A percentile compares a stretch with the other conserved stretches of the same genome.
phyloP scores from a whole-genome alignment of 805 yeast genomes.

The Metschnikowia kofuensis region DNA sequence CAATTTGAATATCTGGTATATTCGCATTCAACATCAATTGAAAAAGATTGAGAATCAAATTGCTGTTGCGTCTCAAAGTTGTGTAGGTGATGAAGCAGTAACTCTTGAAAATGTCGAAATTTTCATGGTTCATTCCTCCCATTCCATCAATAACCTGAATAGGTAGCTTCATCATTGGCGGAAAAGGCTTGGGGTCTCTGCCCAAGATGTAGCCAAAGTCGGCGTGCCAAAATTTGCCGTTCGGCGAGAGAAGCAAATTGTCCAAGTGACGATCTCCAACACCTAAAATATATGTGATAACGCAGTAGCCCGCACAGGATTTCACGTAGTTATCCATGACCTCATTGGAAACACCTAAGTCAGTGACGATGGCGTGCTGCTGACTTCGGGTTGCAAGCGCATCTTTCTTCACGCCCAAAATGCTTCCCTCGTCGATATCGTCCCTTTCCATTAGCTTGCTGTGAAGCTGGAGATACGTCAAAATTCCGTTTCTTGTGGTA shows the following conservation, averaged over 20 bases:
- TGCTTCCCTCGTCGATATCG: slow-evolving; percentile 24
- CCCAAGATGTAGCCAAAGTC: slow-evolving; percentile 97
- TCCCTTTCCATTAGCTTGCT: slow-evolving; percentile 31
- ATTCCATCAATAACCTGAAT: slow-evolving; percentile 96
- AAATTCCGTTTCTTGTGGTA: slow-evolving; percentile 54
- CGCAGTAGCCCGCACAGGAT: slow-evolving; percentile 97
- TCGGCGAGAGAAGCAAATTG: slow-evolving; percentile 71
- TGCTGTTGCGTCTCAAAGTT: slow-evolving; percentile 84
- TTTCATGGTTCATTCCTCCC: slow-evolving; percentile 89
- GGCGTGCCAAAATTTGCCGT: slow-evolving; percentile 93
- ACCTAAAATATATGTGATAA: slow-evolving; percentile 88
- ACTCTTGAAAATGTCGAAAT: slow-evolving; percentile 81
- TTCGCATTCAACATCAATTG: slow-evolving; percentile 92
- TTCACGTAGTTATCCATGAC: slow-evolving; percentile 93
- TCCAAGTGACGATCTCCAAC: slow-evolving; percentile 98
- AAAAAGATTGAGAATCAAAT: slow-evolving; percentile 83
- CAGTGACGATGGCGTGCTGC: slow-evolving; percentile 35
- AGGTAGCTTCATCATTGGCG: slow-evolving; percentile 96
- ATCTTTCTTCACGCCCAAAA: slow-evolving; percentile 10
- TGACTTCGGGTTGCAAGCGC: slow-evolving; percentile 35
- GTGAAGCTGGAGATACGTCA: slow-evolving; percentile 65
- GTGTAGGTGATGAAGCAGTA: slow-evolving; percentile 94
- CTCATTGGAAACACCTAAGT: slow-evolving; percentile 51
- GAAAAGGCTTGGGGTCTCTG: slow-evolving; percentile 97
- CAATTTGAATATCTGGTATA: slow-evolving; percentile 84